Evolutionary conservation across 805 yeast species (phyloP), one percentile per base, ranked within the genome.

Genomic region (Myxozyma neglecta): DNA sequence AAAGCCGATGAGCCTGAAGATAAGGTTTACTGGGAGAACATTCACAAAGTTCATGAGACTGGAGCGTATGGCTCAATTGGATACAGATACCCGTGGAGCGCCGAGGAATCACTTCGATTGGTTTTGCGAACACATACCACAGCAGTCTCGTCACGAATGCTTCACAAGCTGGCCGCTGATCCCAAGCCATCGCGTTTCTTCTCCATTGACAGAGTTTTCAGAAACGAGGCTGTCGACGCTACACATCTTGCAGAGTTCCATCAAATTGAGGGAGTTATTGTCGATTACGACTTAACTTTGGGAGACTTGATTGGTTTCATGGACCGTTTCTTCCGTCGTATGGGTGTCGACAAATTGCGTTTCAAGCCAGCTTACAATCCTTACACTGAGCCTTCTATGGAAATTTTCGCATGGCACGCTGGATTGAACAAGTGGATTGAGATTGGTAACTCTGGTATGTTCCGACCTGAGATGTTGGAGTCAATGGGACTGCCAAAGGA

Each of bases 321-420:
- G 99, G 93, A 94, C 77, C 90, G 88, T 73, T 94, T 94, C 84
- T 94, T 94, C 78, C 84, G 85, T 61, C 90, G 90, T 80, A 94
- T 94, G 99, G 99, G 99, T 75, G 99, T 96, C 61, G 85, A 86
- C 69, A 88, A 91, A 70, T 83, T 94, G 72, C 88, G 98, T 78
- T 94, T 94, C 85, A 94, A 94, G 80, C 97, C 99, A 68, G 96
- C 99, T 44, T 94, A 94, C 79, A 94, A 94, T 78, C 99, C 99
- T 62, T 94, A 94, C 83, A 94, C 99, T 61, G 99, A 94, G 79
- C 99, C 99, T 61, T 89, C 97, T 7, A 84, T 94, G 84, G 99
- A 94, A 80, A 94, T 94, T 69, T 94, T 88, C 76, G 94, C 97
- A 53, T 94, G 90, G 88, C 99, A 94, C 78, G 86, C 85, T 70